Conservation (phyloP, 257 asterid genomes). For the Echium plantagineum region DNA sequence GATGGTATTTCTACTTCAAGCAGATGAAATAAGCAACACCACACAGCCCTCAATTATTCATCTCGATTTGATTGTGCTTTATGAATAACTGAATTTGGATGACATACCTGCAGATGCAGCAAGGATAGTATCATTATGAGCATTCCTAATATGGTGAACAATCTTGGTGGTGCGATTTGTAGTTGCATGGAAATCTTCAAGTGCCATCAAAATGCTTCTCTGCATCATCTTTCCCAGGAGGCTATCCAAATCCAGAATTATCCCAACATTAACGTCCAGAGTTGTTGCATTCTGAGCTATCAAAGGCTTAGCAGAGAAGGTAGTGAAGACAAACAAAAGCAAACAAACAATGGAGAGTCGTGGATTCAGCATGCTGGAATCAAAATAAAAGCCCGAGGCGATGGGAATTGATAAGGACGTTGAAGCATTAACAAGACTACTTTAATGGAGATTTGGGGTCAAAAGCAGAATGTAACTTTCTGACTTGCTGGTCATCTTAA, state of each 20-base stretch:
- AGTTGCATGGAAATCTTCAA: conserved; percentile 26
- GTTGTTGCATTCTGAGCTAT: conserved; percentile 6
- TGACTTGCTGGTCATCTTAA: too few relatives aligned
- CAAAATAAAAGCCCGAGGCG: neutral
- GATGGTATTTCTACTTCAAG: too few relatives aligned
- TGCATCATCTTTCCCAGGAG: conserved; percentile 18
- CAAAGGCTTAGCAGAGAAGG: conserved; percentile 5
- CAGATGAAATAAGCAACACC: too few relatives aligned
- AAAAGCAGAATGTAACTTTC: too few relatives aligned
- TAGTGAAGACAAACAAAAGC: conserved; percentile 10
- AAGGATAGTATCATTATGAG: conserved; percentile 16
- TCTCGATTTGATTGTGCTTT: too few relatives aligned
- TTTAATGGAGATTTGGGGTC: too few relatives aligned
- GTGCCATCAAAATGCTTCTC: conserved; percentile 28
- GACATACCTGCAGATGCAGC: conserved; percentile 31
- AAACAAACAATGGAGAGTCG: neutral
- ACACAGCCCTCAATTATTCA: too few relatives aligned
- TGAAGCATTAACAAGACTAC: too few relatives aligned
- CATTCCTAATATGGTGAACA: conserved; percentile 28
- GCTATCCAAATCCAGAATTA: conserved; percentile 27
- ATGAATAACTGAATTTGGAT: neutral
- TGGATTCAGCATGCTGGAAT: conserved; percentile 13
- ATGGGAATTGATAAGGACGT: too few relatives aligned
- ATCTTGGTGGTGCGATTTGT: conserved; percentile 14
- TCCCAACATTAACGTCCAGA: conserved; percentile 25